These are phyloP conservation scores for Xeromyces bisporus DNA, from an alignment of 495 filamentous ascomycete genomes.

Conservation along the genomic window DNA sequence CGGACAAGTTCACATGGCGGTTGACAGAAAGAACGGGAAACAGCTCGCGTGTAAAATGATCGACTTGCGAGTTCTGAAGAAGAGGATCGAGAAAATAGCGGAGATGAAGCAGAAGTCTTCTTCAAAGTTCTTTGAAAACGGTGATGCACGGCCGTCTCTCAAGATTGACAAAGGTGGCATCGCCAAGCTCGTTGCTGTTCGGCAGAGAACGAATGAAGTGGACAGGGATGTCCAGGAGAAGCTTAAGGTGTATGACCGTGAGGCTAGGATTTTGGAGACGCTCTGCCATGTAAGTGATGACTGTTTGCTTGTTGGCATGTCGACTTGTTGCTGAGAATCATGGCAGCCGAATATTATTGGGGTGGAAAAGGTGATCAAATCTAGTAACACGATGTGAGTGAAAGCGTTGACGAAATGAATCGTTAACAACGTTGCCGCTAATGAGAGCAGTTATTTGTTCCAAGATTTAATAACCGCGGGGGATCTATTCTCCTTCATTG, in stretches of 20 bases:
- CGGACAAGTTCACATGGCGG: constrained; percentile 34
- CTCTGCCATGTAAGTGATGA: constrained; percentile 40
- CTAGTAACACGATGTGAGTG: constrained; percentile 34
- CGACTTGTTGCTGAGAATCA: no score
- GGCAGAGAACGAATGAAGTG: not conserved
- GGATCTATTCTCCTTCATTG: constrained; percentile 46
- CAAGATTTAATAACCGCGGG: constrained; percentile 47
- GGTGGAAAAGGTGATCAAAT: constrained; percentile 35
- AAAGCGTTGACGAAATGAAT: not conserved
- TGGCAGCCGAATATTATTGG: constrained; percentile 50
- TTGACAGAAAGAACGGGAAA: constrained; percentile 12
- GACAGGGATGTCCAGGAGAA: constrained; percentile 4
- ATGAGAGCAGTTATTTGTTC: constrained; percentile 40
- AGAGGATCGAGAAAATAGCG: constrained; percentile 2
- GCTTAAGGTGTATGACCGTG: constrained; percentile 15
- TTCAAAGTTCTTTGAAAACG: not conserved
- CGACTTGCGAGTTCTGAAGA: constrained; percentile 9
- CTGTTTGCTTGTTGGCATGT: no score
- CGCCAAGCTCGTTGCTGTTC: constrained; percentile 1
- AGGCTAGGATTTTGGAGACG: constrained; percentile 38
- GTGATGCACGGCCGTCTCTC: not conserved
- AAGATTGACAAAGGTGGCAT: not conserved
- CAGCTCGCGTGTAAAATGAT: constrained; percentile 41
- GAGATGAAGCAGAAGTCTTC: constrained; percentile 2
- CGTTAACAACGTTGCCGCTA: not conserved